A percentile compares a stretch with the other conserved stretches of the same genome.
phyloP scores from a whole-genome alignment of 2,329 filamentous ascomycete genomes.

The Cladosporium sp. region DNA sequence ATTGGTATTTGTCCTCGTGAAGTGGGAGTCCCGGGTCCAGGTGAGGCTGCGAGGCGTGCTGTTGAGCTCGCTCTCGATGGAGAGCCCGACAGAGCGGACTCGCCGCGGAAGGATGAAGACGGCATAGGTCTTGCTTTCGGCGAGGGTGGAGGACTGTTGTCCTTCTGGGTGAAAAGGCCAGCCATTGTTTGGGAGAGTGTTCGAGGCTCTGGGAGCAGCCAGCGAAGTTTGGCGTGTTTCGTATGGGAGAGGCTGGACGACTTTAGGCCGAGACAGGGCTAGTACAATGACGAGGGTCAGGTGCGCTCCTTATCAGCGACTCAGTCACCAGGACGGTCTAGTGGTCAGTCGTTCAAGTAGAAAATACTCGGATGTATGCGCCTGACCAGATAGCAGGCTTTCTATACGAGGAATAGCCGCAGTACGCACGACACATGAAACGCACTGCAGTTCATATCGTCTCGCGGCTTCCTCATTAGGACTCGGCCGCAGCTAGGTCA shows the following conservation, averaged over 20 bases:
- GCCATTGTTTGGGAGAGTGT: slow-evolving; percentile 6
- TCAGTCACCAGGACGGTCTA: background rate
- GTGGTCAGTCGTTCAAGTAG: background rate
- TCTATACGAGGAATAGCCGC: background rate
- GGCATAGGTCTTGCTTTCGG: slow-evolving; percentile 9
- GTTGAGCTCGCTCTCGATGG: slow-evolving; percentile 48
- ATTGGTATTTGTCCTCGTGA: slow-evolving; percentile 23
- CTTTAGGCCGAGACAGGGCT: slow-evolving; percentile 10
- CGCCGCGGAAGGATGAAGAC: slow-evolving; percentile 13
- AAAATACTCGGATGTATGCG: background rate
- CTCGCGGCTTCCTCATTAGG: slow-evolving; percentile 8
- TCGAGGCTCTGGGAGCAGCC: background rate
- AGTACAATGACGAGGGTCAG: slow-evolving; percentile 15
- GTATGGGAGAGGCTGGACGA: slow-evolving; percentile 4
- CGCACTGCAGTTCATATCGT: background rate
- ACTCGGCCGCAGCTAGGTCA: background rate
- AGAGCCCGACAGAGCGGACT: slow-evolving; percentile 31
- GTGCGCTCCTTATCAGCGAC: slow-evolving; percentile 7
- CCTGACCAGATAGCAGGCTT: background rate
- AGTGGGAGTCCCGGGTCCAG: slow-evolving; percentile 24
- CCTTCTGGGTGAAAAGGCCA: slow-evolving; percentile 1
- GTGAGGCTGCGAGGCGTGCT: slow-evolving; percentile 33
- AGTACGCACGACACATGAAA: background rate
- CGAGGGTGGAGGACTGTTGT: background rate
- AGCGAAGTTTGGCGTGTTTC: background rate